Conservation (phyloP, 2,329 filamentous ascomycete genomes). For the Fusarium sp. region DNA sequence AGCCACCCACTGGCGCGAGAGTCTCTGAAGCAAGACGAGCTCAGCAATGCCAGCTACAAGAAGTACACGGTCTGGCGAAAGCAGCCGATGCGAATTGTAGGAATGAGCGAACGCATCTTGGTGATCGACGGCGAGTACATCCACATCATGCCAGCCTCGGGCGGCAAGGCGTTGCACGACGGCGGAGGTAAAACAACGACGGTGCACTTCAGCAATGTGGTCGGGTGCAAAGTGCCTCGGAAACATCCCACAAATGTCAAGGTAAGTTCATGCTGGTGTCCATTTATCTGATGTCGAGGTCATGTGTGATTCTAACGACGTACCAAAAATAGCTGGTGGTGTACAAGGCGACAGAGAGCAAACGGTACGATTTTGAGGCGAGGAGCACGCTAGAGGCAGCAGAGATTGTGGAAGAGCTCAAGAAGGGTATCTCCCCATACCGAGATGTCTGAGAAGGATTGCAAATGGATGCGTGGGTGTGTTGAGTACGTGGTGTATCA, state of each 20-base stretch:
- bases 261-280: constrained; percentile 56
- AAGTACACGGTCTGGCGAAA: constrained; percentile 85
- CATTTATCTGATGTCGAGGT: not conserved
- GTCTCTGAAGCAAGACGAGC: constrained; percentile 69
- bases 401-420: constrained; percentile 84
- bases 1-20: constrained; percentile 76
- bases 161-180: constrained; percentile 74
- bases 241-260: constrained; percentile 86
- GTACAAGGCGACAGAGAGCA: constrained; percentile 80
- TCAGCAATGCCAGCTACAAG: constrained; percentile 72
- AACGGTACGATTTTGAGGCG: constrained; percentile 89
- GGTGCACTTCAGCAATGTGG: constrained; percentile 84
- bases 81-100: constrained; percentile 84
- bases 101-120: constrained; percentile 79
- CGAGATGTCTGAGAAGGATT: constrained; percentile 54
- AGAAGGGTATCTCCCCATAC: constrained; percentile 79
- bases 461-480: not conserved
- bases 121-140: constrained; percentile 89
- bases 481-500: constrained; percentile 9
- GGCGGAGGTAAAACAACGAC: constrained; percentile 79
- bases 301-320: constrained; percentile 19
- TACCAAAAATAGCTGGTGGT: constrained; percentile 68
- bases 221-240: constrained; percentile 83
- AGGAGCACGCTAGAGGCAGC: constrained; percentile 76
- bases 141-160: constrained; percentile 81